Conservation (phyloP, 2,329 filamentous ascomycete genomes). For the Acephala macrosclerotiorum region DNA sequence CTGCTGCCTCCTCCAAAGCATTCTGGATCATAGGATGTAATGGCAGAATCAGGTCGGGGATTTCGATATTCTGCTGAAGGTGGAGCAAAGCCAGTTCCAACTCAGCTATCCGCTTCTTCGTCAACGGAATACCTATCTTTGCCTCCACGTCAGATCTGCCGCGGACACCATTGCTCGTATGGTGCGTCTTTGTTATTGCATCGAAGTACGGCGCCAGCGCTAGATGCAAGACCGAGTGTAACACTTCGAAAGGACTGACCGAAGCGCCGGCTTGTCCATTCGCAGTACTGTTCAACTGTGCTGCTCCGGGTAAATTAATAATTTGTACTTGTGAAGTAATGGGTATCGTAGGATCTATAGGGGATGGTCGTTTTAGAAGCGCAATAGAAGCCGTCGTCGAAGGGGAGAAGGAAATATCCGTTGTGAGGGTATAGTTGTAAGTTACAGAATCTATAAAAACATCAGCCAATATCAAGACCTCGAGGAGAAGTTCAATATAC, state of each 20-base stretch:
- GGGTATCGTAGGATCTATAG: conserved; percentile 83
- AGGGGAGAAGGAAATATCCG: conserved; percentile 80
- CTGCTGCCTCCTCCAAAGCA: conserved; percentile 79
- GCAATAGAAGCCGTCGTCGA: conserved; percentile 88
- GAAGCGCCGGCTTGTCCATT: conserved; percentile 74
- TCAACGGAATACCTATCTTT: conserved; percentile 94
- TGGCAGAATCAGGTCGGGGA: conserved; percentile 87
- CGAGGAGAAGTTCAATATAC: conserved; percentile 44
- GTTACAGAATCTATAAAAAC: conserved; percentile 51
- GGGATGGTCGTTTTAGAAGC: conserved; percentile 86
- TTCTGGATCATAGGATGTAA: conserved; percentile 89
- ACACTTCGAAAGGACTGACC: conserved; percentile 86
- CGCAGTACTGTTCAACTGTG: conserved; percentile 67
- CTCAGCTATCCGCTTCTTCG: conserved; percentile 96
- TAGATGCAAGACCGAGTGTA: conserved; percentile 91
- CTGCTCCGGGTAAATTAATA: conserved; percentile 87
- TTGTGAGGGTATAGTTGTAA: conserved; percentile 81
- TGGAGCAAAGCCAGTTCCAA: conserved; percentile 89
- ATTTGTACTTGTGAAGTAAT: conserved; percentile 91
- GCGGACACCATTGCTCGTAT: conserved; percentile 69
- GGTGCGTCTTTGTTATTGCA: conserved; percentile 87
- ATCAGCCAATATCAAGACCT: conserved; percentile 40
- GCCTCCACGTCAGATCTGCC: conserved; percentile 85
- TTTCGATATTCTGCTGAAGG: conserved; percentile 97
- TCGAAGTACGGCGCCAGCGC: conserved; percentile 97